Base-by-base conservation (phyloP, 2,329 filamentous ascomycete genomes). In the Helminthosporium solani region DNA sequence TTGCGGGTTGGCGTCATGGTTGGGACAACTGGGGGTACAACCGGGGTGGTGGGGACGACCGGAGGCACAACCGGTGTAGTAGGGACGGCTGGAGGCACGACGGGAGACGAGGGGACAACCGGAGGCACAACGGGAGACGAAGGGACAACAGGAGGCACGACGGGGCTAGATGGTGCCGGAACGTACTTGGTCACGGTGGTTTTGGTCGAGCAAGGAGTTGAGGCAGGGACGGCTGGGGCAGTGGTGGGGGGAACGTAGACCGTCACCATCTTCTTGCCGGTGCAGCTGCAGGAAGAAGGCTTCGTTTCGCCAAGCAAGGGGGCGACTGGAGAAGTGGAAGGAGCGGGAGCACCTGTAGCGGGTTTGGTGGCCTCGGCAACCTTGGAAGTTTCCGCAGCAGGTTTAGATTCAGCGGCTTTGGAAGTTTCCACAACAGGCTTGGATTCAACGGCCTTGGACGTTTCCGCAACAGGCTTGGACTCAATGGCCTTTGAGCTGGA, bases 231-330 rank as follows among this genome's bases (percentile, higher is more conserved):
- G 4, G 53, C 45, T 16, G 56, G 56, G 20, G 53, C 49, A 42
- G 47, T 60, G 15, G 61, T 56, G n/a, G 40, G 40, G 20, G 40
- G 40, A 35, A 42, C 40, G 31, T 31, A 42, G 14, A 42, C 40
- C 9, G 40, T 42, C 19, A 42, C 40, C 11, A n/a, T 49, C 33
- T 36, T 40, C 28, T 37, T 50, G 19, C 43, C 42, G n/a, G 54
- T 58, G 53, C 59, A 62, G 25, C 44, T 48, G 38, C 53, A 53
- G 9, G 12, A 42, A 15, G 52, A 49, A 9, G 56, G 28, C 15
- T 44, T 47, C 33, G 43, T 42, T 35, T 50, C 49, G n/a, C 44
- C 46, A 4, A 49, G 52, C 23, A 52, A 44, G 21, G 46, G 42
- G 18, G 43, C 51, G 7, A 15, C 33, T 35, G 33, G 16, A 8